Evolutionary conservation across 2,329 filamentous ascomycete species (phyloP).

Genomic region (Aspergillus hortae): DNA sequence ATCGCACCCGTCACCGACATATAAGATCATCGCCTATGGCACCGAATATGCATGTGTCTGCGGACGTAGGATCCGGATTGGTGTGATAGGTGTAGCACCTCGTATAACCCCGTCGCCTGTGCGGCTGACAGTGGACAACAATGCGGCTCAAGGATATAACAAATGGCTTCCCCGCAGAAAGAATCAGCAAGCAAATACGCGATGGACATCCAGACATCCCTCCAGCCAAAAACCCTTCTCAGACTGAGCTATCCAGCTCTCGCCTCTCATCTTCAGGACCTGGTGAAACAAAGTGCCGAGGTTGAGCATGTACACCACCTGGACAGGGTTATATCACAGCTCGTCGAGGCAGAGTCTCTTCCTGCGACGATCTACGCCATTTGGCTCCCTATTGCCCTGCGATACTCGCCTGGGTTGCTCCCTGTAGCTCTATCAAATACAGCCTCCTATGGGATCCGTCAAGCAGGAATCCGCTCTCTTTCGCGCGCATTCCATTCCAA

Average conservation of each 20-base stretch:
- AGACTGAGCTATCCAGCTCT: background rate
- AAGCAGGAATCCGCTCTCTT: background rate
- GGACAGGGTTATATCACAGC: background rate
- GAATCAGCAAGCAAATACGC: slow-evolving; percentile 19
- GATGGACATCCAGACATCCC: background rate
- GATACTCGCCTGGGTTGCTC: background rate
- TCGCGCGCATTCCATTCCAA: background rate
- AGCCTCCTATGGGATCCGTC: background rate
- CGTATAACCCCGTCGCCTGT: slow-evolving; percentile 4
- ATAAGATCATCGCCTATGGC: too few species aligned
- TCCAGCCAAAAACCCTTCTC: background rate
- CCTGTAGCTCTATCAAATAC: background rate
- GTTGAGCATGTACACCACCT: background rate
- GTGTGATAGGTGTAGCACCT: slow-evolving; percentile 17
- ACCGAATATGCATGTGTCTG: too few species aligned
- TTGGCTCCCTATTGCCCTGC: slow-evolving; percentile 3
- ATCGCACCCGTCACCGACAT: too few species aligned
- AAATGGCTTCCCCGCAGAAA: slow-evolving; percentile 11
- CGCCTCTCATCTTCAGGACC: background rate
- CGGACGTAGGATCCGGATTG: too few species aligned
- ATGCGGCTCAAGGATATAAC: background rate
- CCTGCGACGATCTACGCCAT: slow-evolving; percentile 1
- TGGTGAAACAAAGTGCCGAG: background rate
- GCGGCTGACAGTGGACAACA: background rate
- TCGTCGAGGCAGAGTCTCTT: background rate